Percentiles rank a stretch among this genome's conserved stretches.
phyloP scores from a whole-genome alignment of 345 rosid genomes.

The Pugionium cornutum region DNA sequence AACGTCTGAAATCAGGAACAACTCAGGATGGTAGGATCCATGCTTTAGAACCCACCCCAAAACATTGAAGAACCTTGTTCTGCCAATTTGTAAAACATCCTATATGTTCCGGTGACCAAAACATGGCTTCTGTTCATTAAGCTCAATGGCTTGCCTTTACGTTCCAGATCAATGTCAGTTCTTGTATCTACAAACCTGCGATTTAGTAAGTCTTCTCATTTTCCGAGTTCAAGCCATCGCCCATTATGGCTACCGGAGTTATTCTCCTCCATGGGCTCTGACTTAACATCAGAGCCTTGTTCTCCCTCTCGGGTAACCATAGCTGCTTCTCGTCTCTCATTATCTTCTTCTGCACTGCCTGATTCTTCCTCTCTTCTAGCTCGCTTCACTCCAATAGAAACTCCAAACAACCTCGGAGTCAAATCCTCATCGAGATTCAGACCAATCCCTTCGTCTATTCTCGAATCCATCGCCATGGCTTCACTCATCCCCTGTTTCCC shows the following conservation, averaged over 20 bases:
- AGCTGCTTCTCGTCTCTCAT: conserved; percentile 13
- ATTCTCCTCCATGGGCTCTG: conserved; percentile 62
- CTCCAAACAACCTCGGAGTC: conserved; percentile 79
- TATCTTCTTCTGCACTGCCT: conserved; percentile 41
- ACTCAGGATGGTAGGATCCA: conserved; percentile 52
- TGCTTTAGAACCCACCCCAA: conserved; percentile 1
- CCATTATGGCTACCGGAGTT: conserved; percentile 34
- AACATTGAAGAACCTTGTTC: conserved; percentile 8
- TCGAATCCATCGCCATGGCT: conserved; percentile 17
- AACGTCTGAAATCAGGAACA: conserved; percentile 68
- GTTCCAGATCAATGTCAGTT: background rate
- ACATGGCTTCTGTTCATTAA: no score
- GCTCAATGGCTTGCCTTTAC: conserved; percentile 6
- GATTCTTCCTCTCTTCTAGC: conserved; percentile 53
- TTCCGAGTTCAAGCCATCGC: conserved; percentile 70
- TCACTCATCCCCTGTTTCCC: conserved; percentile 38
- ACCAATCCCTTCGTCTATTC: conserved; percentile 23
- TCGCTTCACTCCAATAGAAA: conserved; percentile 77
- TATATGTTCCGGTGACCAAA: conserved; percentile 3
- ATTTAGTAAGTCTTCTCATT: conserved; percentile 22
- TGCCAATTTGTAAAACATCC: conserved; percentile 4
- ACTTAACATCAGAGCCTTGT: conserved; percentile 49
- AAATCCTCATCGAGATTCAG: conserved; percentile 36
- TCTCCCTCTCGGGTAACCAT: conserved; percentile 16
- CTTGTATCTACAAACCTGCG: background rate